Conservation (phyloP, 129 eudicot species). For the Rutidosis leptorrhynchoides region DNA sequence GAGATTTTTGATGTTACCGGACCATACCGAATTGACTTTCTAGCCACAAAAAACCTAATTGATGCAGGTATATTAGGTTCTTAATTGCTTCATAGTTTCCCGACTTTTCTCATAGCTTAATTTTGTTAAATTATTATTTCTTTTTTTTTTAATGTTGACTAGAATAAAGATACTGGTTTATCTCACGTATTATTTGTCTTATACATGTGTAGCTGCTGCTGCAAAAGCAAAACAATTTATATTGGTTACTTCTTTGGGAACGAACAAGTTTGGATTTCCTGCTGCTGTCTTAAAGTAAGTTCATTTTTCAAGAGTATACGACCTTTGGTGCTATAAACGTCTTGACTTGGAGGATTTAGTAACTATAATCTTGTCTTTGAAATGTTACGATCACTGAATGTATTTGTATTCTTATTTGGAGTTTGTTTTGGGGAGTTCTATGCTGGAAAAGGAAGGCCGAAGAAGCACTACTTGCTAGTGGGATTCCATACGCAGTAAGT, state of each 20-base stretch:
- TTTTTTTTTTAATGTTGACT: background rate
- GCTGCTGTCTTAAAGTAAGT: constrained; percentile 94
- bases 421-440: constrained; percentile 96
- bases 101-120: background rate
- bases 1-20: constrained; percentile 89
- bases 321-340: constrained; percentile 1
- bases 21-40: constrained; percentile 87
- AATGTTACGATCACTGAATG: constrained; percentile 17
- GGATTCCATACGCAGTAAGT: constrained; percentile 97
- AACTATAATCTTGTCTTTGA: constrained; percentile 14
- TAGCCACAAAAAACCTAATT: constrained; percentile 85
- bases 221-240: constrained; percentile 85
- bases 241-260: constrained; percentile 86
- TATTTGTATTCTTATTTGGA: constrained; percentile 29
- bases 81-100: background rate
- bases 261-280: constrained; percentile 94
- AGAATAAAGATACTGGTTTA: no score
- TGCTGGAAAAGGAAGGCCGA: constrained; percentile 97
- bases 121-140: background rate
- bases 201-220: constrained; percentile 59
- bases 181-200: background rate
- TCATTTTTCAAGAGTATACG: background rate
- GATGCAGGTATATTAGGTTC: constrained; percentile 69
- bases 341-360: constrained; percentile 10
- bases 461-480: constrained; percentile 93